Percentiles rank a stretch among this genome's conserved stretches.
These are phyloP conservation scores for Carex arenaria DNA, from an alignment of 202 grass and related monocot species.

Conservation along the genomic window DNA sequence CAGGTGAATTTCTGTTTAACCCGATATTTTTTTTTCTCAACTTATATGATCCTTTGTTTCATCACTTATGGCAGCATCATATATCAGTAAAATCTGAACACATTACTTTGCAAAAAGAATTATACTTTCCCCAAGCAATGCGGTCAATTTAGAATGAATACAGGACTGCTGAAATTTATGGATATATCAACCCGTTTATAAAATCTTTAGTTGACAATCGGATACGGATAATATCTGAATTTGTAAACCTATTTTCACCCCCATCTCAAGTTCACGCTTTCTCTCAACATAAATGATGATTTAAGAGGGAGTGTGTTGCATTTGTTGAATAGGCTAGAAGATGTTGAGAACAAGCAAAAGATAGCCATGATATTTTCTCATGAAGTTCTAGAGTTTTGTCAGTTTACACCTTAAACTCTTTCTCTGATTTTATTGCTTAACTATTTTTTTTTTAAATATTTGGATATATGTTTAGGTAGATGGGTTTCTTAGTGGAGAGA, in stretches of 20 bases:
- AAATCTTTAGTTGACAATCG: too few relatives aligned
- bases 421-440: not conserved
- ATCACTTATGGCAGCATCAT: not conserved
- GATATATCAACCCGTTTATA: not conserved
- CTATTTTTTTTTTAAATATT: not conserved
- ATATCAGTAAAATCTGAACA: not conserved
- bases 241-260: not conserved
- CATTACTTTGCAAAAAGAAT: not conserved
- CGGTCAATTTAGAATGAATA: not conserved
- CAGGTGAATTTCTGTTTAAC: slow-evolving; percentile 41
- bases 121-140: not conserved
- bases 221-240: not conserved
- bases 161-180: not conserved
- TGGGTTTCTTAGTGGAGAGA: slow-evolving; percentile 72
- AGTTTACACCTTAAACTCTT: not conserved
- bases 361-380: not conserved
- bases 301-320: not conserved
- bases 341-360: not conserved
- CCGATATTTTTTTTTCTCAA: not conserved
- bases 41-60: not conserved
- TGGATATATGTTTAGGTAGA: slow-evolving; percentile 45
- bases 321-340: slow-evolving; percentile 4
- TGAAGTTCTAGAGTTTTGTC: not conserved
- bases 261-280: not conserved
- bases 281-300: not conserved